Evolutionary conservation across 768 basidiomycete species (phyloP).

Genomic region (Pisolithus marmoratus): DNA sequence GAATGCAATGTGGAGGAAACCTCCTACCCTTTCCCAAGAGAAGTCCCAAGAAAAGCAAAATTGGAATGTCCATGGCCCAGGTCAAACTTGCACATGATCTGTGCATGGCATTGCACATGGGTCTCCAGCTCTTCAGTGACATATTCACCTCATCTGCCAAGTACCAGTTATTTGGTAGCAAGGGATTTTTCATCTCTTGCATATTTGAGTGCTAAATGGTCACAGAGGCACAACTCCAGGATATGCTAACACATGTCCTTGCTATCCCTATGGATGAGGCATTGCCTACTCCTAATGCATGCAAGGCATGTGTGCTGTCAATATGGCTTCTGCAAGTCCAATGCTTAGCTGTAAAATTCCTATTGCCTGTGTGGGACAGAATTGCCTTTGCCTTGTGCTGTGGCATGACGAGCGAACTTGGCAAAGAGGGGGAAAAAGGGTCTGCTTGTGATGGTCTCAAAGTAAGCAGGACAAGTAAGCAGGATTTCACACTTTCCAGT

Average conservation of each 20-base stretch:
- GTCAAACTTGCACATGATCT: constrained; percentile 77
- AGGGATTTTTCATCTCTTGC: constrained; percentile 7
- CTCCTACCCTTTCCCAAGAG: constrained; percentile 63
- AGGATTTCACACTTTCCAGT: constrained; percentile 2
- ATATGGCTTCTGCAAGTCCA: constrained; percentile 72
- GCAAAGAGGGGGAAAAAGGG: constrained; percentile 87
- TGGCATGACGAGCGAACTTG: constrained; percentile 78
- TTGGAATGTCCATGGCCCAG: constrained; percentile 71
- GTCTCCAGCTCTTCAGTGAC: constrained; percentile 57
- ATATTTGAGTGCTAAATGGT: constrained; percentile 4
- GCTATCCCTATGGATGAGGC: constrained; percentile 65
- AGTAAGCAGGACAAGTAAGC: constrained; percentile 43
- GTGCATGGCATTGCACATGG: constrained; percentile 66
- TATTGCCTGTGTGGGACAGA: constrained; percentile 56
- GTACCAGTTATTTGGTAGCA: constrained; percentile 58
- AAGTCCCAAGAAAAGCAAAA: constrained; percentile 55
- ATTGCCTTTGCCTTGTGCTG: constrained; percentile 69
- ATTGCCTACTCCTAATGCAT: constrained; percentile 75
- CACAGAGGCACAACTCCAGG: constrained; percentile 52
- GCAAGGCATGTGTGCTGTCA: constrained; percentile 78
- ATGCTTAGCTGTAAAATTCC: constrained; percentile 56
- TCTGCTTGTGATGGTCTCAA: constrained; percentile 73
- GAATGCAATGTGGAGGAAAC: constrained; percentile 23
- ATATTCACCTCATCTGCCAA: constrained; percentile 57
- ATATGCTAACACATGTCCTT: constrained; percentile 57